These are phyloP conservation scores for Puya raimondii DNA, from an alignment of 176 grass and related monocot genomes.

Conservation along the genomic window DNA sequence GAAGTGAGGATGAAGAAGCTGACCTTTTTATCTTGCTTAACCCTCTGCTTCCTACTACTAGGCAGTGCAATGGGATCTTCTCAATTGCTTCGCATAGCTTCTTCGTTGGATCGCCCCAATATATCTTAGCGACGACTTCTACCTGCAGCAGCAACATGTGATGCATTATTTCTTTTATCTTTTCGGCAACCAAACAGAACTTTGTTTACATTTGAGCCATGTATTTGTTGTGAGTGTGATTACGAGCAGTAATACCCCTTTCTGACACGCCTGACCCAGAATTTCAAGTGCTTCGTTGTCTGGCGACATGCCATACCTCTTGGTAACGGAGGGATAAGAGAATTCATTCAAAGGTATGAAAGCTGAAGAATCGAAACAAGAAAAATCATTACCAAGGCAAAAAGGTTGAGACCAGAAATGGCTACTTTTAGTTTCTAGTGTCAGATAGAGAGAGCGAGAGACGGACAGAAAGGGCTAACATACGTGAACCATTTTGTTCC, in stretches of 20 bases:
- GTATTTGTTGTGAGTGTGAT: neutral
- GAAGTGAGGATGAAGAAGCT: neutral
- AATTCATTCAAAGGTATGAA: constrained; percentile 64
- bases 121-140: constrained; percentile 52
- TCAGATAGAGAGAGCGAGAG: neutral
- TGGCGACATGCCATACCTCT: constrained; percentile 43
- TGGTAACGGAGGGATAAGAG: constrained; percentile 36
- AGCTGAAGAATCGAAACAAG: constrained; percentile 35
- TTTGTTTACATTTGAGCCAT: too few relatives aligned
- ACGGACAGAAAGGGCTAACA: neutral
- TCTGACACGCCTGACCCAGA: constrained; percentile 36
- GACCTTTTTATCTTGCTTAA: constrained; percentile 63
- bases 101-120: constrained; percentile 50
- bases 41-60: constrained; percentile 56
- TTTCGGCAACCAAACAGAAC: neutral
- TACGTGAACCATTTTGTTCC: constrained; percentile 59
- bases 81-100: constrained; percentile 44
- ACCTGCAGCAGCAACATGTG: constrained; percentile 17
- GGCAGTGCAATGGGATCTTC: constrained; percentile 39
- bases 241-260: constrained; percentile 28
- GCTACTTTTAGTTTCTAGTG: too few relatives aligned
- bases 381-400: neutral
- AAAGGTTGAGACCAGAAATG: neutral
- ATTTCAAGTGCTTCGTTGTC: constrained; percentile 61
- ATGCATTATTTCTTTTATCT: neutral